Conservation (phyloP, 1,284 basidiomycete species). For the Boletus hoseneyae region DNA sequence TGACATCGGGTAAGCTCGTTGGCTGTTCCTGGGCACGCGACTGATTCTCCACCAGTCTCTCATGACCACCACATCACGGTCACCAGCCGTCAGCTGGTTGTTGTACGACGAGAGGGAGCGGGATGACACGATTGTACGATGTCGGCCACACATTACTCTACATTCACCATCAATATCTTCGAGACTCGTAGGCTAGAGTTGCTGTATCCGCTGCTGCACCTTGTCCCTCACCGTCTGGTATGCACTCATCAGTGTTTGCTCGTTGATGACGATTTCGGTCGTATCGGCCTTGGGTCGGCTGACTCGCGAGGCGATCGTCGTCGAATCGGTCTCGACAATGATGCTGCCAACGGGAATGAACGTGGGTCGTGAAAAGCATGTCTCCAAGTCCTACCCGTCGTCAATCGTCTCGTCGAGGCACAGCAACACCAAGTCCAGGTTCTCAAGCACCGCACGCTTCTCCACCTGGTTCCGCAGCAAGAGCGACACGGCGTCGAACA, state of each 20-base stretch:
- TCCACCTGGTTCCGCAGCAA: constrained; percentile 92
- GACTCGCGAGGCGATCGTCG: constrained; percentile 93
- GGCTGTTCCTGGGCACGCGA: background rate
- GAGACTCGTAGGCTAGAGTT: constrained; percentile 33
- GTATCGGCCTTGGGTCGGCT: constrained; percentile 91
- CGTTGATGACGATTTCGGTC: constrained; percentile 97
- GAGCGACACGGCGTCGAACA: constrained; percentile 83
- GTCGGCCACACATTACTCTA: constrained; percentile 8
- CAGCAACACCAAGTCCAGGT: constrained; percentile 88
- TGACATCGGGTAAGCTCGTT: constrained; percentile 17
- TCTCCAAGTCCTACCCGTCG: constrained; percentile 67
- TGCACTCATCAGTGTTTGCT: constrained; percentile 91
- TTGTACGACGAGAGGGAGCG: constrained; percentile 15
- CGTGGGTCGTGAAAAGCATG: background rate
- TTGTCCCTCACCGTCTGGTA: constrained; percentile 88
- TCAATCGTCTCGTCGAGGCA: constrained; percentile 98
- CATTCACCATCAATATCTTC: background rate
- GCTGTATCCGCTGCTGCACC: constrained; percentile 62
- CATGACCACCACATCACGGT: constrained; percentile 9
- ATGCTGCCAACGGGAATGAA: constrained; percentile 55
- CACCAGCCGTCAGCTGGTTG: background rate
- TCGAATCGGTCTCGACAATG: constrained; percentile 95
- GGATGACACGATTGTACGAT: constrained; percentile 8
- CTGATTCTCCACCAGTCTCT: no score
- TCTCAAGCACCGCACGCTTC: constrained; percentile 93